Evolutionary conservation across 306 rosid genomes (phyloP), one percentile per base, ranked within the genome.

Genomic region (Bauhinia variegata): DNA sequence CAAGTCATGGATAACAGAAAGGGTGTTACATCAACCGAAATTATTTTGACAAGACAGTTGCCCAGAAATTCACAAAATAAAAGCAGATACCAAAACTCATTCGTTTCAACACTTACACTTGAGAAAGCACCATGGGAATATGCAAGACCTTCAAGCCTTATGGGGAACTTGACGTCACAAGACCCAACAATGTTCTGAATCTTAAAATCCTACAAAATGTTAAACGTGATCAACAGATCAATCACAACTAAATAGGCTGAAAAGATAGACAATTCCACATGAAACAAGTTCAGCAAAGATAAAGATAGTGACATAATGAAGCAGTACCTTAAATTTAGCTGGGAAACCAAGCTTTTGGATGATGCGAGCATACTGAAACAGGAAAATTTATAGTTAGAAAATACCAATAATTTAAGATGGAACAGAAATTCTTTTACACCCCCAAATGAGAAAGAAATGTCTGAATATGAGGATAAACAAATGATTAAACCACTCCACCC

Each of bases 171-270:
- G 37, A 92, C 96, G 70, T 89, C 98, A 67, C 96, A 87, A 6
- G 96, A 92, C 49, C 93, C 96, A 42, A 92, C 96, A 48, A 92
- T 92, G 70, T 92, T 92, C 81, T 92, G 96, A 70, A 92, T 92
- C 78, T 92, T 92, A 68, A 92, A 92, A 73, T 81, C 85, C 85
- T 81, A 34, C 13, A 58, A 8, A 23, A 63, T 57, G 10, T 34
- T n/a, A 7, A 7, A 14, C 53, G 28, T 53, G 55, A 62, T 46
- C 37, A 62, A 49, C 30, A 31, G 10, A 72, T 28, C 51, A 63
- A 50, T 10, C 4, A 65, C 48, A 37, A 42, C 16, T 7, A 33
- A 41, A 28, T 48, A 16, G 7, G 8, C 31, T 0, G 41, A 47
- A 56, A 30, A n/a, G 39, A 52, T 6, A 30, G 37, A 76, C 42